Evolutionary conservation across 2,329 filamentous ascomycete genomes (phyloP).

Genomic region (Colletotrichum neosansevieriae): DNA sequence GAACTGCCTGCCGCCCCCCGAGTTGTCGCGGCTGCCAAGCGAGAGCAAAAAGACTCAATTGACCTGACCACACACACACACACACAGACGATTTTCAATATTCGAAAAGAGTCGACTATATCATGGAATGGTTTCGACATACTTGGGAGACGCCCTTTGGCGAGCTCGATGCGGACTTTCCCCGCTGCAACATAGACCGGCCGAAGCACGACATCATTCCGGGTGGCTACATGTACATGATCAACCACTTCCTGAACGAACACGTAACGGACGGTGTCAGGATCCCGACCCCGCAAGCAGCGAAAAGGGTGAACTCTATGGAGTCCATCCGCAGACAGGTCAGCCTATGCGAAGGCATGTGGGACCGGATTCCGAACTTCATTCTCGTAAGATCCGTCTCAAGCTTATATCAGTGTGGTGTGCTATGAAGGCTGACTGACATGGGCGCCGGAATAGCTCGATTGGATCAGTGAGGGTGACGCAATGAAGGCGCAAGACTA

Average conservation of each 20-base stretch:
- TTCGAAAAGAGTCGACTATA: background rate
- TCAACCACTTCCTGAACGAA: background rate
- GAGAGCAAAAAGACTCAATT: no score
- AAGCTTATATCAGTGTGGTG: background rate
- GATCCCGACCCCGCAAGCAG: background rate
- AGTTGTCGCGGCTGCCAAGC: no score
- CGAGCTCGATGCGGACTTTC: background rate
- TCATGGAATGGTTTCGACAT: background rate
- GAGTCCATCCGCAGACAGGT: background rate
- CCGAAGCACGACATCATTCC: background rate
- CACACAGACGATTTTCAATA: no score
- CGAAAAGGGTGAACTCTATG: background rate
- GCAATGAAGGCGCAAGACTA: background rate
- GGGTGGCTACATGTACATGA: background rate
- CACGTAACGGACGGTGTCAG: background rate
- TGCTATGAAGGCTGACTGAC: background rate
- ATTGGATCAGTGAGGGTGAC: background rate
- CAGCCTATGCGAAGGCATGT: background rate
- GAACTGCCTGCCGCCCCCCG: background rate
- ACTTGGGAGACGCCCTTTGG: background rate
- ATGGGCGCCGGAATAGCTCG: background rate
- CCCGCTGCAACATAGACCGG: background rate
- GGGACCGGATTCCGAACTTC: background rate
- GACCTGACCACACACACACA: no score
- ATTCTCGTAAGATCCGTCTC: background rate